phyloP scores from a whole-genome alignment of 164 flowering plant species.

The Sextonia rubra region DNA sequence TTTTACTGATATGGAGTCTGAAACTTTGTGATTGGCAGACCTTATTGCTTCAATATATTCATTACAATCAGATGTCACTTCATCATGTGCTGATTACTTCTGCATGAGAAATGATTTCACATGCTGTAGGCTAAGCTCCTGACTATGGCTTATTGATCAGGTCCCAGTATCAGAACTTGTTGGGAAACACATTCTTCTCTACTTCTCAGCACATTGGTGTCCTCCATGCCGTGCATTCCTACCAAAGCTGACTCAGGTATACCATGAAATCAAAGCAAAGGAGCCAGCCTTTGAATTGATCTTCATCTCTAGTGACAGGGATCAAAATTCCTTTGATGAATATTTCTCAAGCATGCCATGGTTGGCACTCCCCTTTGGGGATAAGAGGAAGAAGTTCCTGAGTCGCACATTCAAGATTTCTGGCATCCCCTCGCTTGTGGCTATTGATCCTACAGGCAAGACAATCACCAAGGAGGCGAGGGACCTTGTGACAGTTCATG shows the following conservation, averaged over 20 bases:
- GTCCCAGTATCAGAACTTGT: slow-evolving; percentile 58
- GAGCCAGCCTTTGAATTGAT: slow-evolving; percentile 59
- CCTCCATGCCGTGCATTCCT: slow-evolving; percentile 61
- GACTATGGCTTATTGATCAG: slow-evolving; percentile 15
- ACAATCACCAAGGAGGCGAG: slow-evolving; percentile 48
- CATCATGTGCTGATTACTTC: too few species aligned
- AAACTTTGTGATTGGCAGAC: too few species aligned
- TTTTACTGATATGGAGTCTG: too few species aligned
- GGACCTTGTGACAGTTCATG: slow-evolving; percentile 35
- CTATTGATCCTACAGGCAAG: slow-evolving; percentile 57
- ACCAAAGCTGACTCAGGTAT: slow-evolving; percentile 53
- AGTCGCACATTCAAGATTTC: slow-evolving; percentile 39
- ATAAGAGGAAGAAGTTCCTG: slow-evolving; percentile 34
- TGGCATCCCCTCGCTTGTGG: slow-evolving; percentile 54
- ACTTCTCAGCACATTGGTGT: slow-evolving; percentile 75
- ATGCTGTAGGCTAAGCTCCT: not conserved
- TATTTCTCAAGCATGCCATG: slow-evolving; percentile 66
- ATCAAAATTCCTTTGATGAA: slow-evolving; percentile 50
- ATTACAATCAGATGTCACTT: too few species aligned
- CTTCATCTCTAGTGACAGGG: slow-evolving; percentile 55
- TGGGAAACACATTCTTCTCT: slow-evolving; percentile 60
- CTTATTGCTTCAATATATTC: too few species aligned
- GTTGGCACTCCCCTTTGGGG: slow-evolving; percentile 71
- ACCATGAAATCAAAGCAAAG: slow-evolving; percentile 53
- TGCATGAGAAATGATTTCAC: not conserved